phyloP scores from a whole-genome alignment of 1,139 yeast species.

The Hemisphaericaspora subhashii region DNA sequence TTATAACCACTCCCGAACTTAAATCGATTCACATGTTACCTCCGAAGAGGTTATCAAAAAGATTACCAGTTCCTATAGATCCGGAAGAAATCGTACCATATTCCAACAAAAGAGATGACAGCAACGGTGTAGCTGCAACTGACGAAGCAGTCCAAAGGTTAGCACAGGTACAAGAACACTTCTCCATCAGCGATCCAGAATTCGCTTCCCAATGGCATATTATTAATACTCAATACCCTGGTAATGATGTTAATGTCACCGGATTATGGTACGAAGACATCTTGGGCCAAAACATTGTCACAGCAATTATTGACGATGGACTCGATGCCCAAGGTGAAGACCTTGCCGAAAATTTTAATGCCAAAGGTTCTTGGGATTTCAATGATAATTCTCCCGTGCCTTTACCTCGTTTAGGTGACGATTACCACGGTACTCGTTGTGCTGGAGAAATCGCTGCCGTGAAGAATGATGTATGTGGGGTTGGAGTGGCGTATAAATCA shows the following conservation, averaged over 20 bases:
- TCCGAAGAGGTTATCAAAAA: constrained; percentile 46
- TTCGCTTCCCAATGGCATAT: constrained; percentile 91
- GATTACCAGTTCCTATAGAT: constrained; percentile 41
- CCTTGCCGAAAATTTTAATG: constrained; percentile 66
- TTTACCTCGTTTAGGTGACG: constrained; percentile 76
- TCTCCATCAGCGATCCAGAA: constrained; percentile 75
- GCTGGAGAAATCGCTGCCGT: constrained; percentile 97
- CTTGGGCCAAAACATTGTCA: constrained; percentile 79
- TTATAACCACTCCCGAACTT: constrained; percentile 29
- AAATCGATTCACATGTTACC: constrained; percentile 51
- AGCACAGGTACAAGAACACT: constrained; percentile 46
- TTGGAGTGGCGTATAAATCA: constrained; percentile 89
- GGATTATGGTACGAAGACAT: constrained; percentile 83
- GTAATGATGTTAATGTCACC: constrained; percentile 83
- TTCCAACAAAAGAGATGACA: constrained; percentile 16
- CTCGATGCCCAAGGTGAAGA: constrained; percentile 79
- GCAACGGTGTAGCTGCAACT: constrained; percentile 48
- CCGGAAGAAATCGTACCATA: constrained; percentile 11
- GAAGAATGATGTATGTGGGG: constrained; percentile 85
- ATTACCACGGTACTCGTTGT: constrained; percentile 95
- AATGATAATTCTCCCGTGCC: constrained; percentile 78
- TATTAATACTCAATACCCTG: constrained; percentile 67
- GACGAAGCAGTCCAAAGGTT: constrained; percentile 12
- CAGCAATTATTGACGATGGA: constrained; percentile 95
- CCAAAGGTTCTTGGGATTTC: constrained; percentile 86